These are phyloP conservation scores for Phaeolepiota aurea DNA, from an alignment of 768 basidiomycete species.

Conservation along the genomic window DNA sequence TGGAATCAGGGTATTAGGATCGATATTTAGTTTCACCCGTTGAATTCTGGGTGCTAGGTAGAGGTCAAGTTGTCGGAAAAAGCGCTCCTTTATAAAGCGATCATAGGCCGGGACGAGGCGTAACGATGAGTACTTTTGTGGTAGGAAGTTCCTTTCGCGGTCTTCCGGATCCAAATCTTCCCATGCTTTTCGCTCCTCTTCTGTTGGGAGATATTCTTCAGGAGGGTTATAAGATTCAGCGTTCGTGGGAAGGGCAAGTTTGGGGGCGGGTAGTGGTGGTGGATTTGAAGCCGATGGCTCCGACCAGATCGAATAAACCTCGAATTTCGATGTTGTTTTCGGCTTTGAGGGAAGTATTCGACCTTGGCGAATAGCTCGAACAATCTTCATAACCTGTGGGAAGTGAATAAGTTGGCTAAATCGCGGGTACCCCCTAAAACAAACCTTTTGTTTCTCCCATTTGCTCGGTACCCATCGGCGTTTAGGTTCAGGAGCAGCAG, in stretches of 20 bases:
- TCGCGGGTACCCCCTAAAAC: slow-evolving; percentile 4
- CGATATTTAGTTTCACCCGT: slow-evolving; percentile 80
- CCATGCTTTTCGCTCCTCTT: slow-evolving; percentile 77
- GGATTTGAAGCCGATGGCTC: slow-evolving; percentile 65
- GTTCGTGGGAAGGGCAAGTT: slow-evolving; percentile 80
- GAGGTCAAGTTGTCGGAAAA: slow-evolving; percentile 88
- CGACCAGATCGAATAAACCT: slow-evolving; percentile 88
- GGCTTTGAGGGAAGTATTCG: slow-evolving; percentile 89
- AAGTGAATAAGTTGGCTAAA: slow-evolving; percentile 4
- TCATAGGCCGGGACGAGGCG: slow-evolving; percentile 90
- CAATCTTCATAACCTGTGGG: slow-evolving; percentile 94
- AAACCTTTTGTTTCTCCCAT: slow-evolving; percentile 99
- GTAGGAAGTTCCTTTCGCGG: slow-evolving; percentile 81
- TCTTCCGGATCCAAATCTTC: slow-evolving; percentile 81
- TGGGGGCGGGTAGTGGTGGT: slow-evolving; percentile 91
- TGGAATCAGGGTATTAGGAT: slow-evolving; percentile 86
- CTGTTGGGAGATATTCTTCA: slow-evolving; percentile 87
- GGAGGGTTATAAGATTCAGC: slow-evolving; percentile 99
- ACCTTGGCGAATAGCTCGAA: slow-evolving; percentile 94
- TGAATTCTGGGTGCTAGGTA: slow-evolving; percentile 94
- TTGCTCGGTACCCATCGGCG: slow-evolving; percentile 95
- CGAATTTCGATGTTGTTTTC: slow-evolving; percentile 55
- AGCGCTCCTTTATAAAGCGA: slow-evolving; percentile 88
- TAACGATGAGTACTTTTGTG: slow-evolving; percentile 76
- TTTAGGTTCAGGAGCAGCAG: slow-evolving; percentile 90